Percentiles rank a stretch among this genome's conserved stretches.
These are phyloP conservation scores for Hortiboletus campestris DNA, from an alignment of 768 basidiomycete species.

Conservation along the genomic window DNA sequence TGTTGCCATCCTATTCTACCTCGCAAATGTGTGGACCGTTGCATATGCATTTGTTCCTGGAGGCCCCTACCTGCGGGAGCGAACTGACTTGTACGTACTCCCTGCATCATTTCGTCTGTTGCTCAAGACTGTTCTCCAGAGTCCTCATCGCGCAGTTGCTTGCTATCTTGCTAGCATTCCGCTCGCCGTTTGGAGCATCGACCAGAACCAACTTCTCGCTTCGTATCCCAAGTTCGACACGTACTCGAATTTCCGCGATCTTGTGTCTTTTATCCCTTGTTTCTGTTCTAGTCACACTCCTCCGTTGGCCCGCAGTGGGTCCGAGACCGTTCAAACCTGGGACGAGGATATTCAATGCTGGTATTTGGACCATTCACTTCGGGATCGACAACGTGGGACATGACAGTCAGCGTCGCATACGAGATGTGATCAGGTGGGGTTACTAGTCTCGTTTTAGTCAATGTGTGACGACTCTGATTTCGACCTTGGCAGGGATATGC, in stretches of 20 bases:
- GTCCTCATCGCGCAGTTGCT: conserved; percentile 54
- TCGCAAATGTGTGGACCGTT: conserved; percentile 78
- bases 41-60: conserved; percentile 91
- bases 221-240: conserved; percentile 19
- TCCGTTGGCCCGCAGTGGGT: conserved; percentile 47
- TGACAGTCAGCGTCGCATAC: conserved; percentile 35
- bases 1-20: conserved; percentile 58
- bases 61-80: conserved; percentile 70
- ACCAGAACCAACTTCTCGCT: background rate
- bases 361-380: conserved; percentile 93
- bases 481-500: conserved; percentile 56
- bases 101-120: background rate
- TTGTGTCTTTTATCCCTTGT: conserved; percentile 42
- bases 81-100: conserved; percentile 63
- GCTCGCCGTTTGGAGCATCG: conserved; percentile 31
- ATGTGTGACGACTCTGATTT: background rate
- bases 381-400: conserved; percentile 49
- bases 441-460: conserved; percentile 18
- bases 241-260: conserved; percentile 31
- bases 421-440: conserved; percentile 57
- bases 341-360: conserved; percentile 70
- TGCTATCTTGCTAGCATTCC: conserved; percentile 49
- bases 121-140: conserved; percentile 30
- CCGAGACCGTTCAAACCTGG: conserved; percentile 62
- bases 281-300: conserved; percentile 54